Conservation (phyloP, 805 yeast genomes). For the Millerago galiae region DNA sequence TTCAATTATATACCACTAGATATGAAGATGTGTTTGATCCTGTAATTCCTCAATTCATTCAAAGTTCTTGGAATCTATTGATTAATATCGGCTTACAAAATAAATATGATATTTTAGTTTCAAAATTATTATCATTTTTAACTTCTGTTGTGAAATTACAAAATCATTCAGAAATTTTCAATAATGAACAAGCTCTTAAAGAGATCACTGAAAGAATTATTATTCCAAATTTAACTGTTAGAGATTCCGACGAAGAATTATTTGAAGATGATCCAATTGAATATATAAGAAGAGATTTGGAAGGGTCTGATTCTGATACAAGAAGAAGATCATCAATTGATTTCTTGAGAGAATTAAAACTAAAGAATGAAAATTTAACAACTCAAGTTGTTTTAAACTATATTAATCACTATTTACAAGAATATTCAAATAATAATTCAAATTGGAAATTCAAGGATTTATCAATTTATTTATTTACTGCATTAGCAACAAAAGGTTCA, state of each 20-base stretch:
- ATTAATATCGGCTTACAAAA: conserved; percentile 59
- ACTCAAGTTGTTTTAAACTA: conserved; percentile 72
- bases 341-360: conserved; percentile 79
- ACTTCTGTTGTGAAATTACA: conserved; percentile 74
- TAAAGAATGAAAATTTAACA: conserved; percentile 63
- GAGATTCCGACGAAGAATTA: conserved; percentile 84
- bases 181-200: conserved; percentile 54
- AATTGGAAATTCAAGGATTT: conserved; percentile 87
- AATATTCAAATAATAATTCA: conserved; percentile 35
- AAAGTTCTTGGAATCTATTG: conserved; percentile 74
- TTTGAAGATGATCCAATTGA: conserved; percentile 98
- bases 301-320: conserved; percentile 91
- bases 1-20: conserved; percentile 80
- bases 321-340: conserved; percentile 92
- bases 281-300: conserved; percentile 85
- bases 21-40: conserved; percentile 90
- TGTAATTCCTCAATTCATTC: conserved; percentile 69
- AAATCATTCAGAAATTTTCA: conserved; percentile 59
- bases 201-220: conserved; percentile 79
- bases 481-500: conserved; percentile 87
- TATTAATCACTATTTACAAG: conserved; percentile 58
- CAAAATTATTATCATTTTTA: conserved; percentile 72
- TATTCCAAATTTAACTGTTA: conserved; percentile 78
- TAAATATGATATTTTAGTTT: conserved; percentile 79
- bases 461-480: conserved; percentile 77